phyloP scores from a whole-genome alignment of 306 rosid genomes.

The Mimosa pudica region DNA sequence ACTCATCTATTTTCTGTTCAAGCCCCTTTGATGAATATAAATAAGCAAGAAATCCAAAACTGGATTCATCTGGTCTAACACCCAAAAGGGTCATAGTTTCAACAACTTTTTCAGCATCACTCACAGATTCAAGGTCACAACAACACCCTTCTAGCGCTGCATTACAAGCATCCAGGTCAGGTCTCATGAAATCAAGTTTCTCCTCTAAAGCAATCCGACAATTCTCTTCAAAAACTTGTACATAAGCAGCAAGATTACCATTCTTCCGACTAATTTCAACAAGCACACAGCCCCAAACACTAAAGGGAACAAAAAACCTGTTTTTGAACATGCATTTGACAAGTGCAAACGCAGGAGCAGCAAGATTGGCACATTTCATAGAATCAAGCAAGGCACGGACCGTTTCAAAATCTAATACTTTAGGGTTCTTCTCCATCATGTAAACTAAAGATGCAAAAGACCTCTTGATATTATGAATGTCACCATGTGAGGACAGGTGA shows the following conservation, averaged over 20 bases:
- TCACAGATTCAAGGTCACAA: slow-evolving; percentile 64
- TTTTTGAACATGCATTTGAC: slow-evolving; percentile 69
- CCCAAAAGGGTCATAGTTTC: slow-evolving; percentile 66
- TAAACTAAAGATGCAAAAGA: slow-evolving; percentile 74
- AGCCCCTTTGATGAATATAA: slow-evolving; percentile 80
- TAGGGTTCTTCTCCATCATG: slow-evolving; percentile 63
- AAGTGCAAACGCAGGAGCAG: slow-evolving; percentile 82
- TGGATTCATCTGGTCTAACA: slow-evolving; percentile 70
- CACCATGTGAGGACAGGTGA: slow-evolving; percentile 68
- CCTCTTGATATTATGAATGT: slow-evolving; percentile 72
- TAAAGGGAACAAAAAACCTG: slow-evolving; percentile 67
- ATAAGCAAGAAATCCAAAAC: slow-evolving; percentile 83
- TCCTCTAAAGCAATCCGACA: slow-evolving; percentile 76
- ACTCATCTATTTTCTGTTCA: slow-evolving; percentile 62
- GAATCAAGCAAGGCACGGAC: slow-evolving; percentile 55
- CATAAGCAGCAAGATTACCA: slow-evolving; percentile 57
- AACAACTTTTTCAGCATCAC: slow-evolving; percentile 66
- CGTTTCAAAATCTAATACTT: slow-evolving; percentile 49
- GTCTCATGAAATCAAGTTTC: slow-evolving; percentile 70
- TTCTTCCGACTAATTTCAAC: slow-evolving; percentile 62
- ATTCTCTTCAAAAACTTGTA: slow-evolving; percentile 68
- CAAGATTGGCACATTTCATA: slow-evolving; percentile 68
- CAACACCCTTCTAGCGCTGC: slow-evolving; percentile 89
- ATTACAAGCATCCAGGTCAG: slow-evolving; percentile 78
- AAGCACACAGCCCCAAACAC: slow-evolving; percentile 66